phyloP scores from a whole-genome alignment of 352 stramenopile genomes.

The Phytophthora pisi region DNA sequence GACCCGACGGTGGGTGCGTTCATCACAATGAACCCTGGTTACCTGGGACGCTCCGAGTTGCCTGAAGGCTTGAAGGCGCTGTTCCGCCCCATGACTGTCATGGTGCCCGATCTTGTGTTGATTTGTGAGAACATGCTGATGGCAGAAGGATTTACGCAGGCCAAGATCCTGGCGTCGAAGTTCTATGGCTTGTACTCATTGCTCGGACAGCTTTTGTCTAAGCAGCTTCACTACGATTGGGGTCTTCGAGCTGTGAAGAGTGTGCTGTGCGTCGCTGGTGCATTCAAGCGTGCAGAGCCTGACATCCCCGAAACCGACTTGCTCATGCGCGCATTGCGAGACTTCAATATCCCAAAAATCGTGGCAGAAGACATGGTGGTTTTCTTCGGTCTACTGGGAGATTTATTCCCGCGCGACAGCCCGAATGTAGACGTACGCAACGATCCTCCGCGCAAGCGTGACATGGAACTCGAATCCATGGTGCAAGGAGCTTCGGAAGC shows the following conservation, averaged over 20 bases:
- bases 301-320: constrained; percentile 93
- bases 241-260: constrained; percentile 95
- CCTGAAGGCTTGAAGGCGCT: constrained; percentile 95
- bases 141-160: constrained; percentile 95
- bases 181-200: constrained; percentile 96
- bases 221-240: constrained; percentile 96
- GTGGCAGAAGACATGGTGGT: constrained; percentile 95
- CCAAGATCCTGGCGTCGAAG: constrained; percentile 95
- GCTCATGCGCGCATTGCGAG: constrained; percentile 95
- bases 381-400: constrained; percentile 94
- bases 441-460: constrained; percentile 91
- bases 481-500: constrained; percentile 82
- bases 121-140: constrained; percentile 99
- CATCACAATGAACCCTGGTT: constrained; percentile 98
- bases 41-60: constrained; percentile 94
- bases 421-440: constrained; percentile 90
- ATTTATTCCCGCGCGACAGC: constrained; percentile 93
- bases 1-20: constrained; percentile 94
- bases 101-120: constrained; percentile 95
- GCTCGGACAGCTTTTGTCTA: constrained; percentile 92
- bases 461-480: constrained; percentile 93
- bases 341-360: constrained; percentile 98
- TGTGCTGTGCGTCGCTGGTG: constrained; percentile 93
- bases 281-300: constrained; percentile 94
- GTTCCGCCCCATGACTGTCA: constrained; percentile 96